These are phyloP conservation scores for Monosporascus sp. DNA, from an alignment of 2,329 filamentous ascomycete genomes.

Conservation along the genomic window DNA sequence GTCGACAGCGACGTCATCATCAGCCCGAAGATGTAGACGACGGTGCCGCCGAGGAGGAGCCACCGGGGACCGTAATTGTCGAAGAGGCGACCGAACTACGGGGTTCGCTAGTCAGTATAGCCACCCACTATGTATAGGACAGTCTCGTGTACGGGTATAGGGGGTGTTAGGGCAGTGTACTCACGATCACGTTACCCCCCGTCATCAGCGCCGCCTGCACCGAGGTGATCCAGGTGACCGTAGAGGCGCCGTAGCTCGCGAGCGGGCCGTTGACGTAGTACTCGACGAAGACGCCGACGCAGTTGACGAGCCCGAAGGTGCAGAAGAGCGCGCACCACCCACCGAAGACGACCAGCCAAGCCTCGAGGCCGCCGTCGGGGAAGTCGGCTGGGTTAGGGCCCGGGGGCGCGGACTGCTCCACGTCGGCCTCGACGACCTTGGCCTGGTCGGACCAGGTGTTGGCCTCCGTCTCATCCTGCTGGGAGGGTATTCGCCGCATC, in stretches of 20 bases:
- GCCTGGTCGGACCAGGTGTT: constrained; percentile 27
- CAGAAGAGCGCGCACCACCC: constrained; percentile 35
- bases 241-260: constrained; percentile 38
- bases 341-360: constrained; percentile 52
- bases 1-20: constrained; percentile 53
- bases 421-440: constrained; percentile 24
- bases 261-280: constrained; percentile 48
- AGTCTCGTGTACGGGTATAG: constrained; percentile 28
- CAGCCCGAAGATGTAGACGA: constrained; percentile 50
- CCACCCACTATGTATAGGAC: background rate
- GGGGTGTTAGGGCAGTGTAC: constrained; percentile 23
- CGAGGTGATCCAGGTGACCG: constrained; percentile 53
- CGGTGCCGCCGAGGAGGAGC: constrained; percentile 44
- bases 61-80: constrained; percentile 55
- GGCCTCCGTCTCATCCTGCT: constrained; percentile 28
- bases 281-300: constrained; percentile 49
- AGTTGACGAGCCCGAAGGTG: constrained; percentile 34
- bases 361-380: constrained; percentile 52
- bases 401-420: constrained; percentile 26
- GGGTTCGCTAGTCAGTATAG: background rate
- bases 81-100: constrained; percentile 43
- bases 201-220: constrained; percentile 40
- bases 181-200: constrained; percentile 39
- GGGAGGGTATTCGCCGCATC: constrained; percentile 7
- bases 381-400: constrained; percentile 44